These are phyloP conservation scores for Plasmopara viticola DNA, from an alignment of 352 stramenopile genomes.

Conservation along the genomic window DNA sequence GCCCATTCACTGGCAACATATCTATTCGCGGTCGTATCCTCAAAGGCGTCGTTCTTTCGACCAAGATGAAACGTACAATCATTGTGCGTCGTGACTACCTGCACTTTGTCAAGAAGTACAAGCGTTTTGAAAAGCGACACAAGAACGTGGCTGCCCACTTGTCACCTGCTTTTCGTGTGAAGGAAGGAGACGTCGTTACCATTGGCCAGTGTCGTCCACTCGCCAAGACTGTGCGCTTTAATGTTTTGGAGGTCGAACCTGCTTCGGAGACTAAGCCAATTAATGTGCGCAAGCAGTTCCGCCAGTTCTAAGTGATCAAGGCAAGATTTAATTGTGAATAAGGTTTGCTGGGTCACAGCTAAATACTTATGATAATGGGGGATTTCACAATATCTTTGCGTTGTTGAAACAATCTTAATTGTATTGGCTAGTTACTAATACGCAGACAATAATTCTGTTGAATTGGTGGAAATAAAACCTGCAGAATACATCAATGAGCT, in stretches of 20 bases:
- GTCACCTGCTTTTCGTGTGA: slow-evolving; percentile 96
- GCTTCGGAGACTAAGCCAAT: slow-evolving; percentile 93
- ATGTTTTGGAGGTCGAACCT: slow-evolving; percentile 97
- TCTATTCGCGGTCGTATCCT: slow-evolving; percentile 98
- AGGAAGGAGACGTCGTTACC: slow-evolving; percentile 99
- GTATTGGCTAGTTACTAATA: too few species aligned
- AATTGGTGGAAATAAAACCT: too few species aligned
- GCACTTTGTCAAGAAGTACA: slow-evolving; percentile 99
- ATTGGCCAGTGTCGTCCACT: slow-evolving; percentile 99
- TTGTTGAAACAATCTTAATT: too few species aligned
- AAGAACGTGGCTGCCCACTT: slow-evolving; percentile 99
- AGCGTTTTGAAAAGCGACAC: slow-evolving; percentile 99
- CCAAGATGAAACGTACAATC: slow-evolving; percentile 99
- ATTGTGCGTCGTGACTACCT: slow-evolving; percentile 99
- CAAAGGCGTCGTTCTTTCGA: slow-evolving; percentile 98
- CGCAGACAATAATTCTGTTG: too few species aligned
- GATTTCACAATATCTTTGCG: too few species aligned
- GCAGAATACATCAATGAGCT: too few species aligned
- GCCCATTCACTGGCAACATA: slow-evolving; percentile 99
- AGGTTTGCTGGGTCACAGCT: neutral
- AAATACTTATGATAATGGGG: neutral
- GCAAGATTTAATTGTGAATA: neutral
- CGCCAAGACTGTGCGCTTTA: slow-evolving; percentile 99
- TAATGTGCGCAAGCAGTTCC: slow-evolving; percentile 99
- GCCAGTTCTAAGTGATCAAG: slow-evolving; percentile 90